Base-by-base conservation (phyloP, 257 asterid species). In the Sherardia arvensis region DNA sequence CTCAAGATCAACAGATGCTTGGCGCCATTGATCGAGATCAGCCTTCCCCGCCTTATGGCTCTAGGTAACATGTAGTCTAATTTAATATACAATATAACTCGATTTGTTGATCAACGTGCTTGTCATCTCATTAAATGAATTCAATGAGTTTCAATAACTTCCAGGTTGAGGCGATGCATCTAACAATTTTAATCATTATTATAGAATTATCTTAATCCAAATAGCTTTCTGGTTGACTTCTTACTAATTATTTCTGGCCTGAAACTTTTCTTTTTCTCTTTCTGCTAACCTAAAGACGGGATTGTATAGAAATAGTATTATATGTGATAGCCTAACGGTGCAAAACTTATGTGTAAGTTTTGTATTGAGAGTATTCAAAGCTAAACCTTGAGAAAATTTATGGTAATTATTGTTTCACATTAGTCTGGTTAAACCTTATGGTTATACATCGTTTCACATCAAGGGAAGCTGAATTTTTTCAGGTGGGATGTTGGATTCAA, bases 401-500 rank as follows among this genome's bases (percentile, higher is more conserved):
- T 10, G 17, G 3, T 36, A 36, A 8, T 10, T 9, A 36, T 12
- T 38, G 17, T 38, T 38, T 12, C 17, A 38, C 47, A 9, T 12
- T 38, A 38, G 47, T 38, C 17, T 38, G 47, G 47, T 17, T 38
- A 9, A 38, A 36, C 45, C n/a, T n/a, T n/a, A n/a, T n/a, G n/a
- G n/a, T n/a, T n/a, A n/a, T n/a, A 36, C 10, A 38, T 38, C 14
- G 5, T 38, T 38, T 38, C 47, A 38, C 47, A 38, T 12, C 47
- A 38, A 38, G 47, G 47, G 17, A 38, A 7, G 38, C 22, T 59
- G 60, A n/a, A 60, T 38, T 38, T 17, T 77, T 61, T 53, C 71
- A 88, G 90, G 80, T 84, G 91, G 96, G 88, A 88, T 68, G 87
- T 85, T 47, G 94, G 91, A 22, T 85, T 85, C 80, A 85, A 86